Percentiles rank a stretch among this genome's conserved stretches.
These are phyloP conservation scores for Urochloa ruziziensis DNA, from an alignment of 176 grass and related monocot genomes.

Conservation along the genomic window DNA sequence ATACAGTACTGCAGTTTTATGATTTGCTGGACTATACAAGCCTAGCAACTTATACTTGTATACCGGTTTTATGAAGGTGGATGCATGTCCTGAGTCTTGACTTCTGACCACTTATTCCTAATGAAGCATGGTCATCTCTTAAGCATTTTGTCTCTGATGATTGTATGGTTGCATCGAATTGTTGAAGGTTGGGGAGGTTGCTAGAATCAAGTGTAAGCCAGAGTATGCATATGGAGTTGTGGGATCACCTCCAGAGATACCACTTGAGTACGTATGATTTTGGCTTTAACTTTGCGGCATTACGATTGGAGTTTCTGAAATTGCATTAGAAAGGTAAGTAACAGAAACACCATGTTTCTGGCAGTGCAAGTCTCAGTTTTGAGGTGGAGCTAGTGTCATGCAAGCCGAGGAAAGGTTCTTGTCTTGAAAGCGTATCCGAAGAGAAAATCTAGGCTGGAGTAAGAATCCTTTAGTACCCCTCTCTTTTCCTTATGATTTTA, in stretches of 20 bases:
- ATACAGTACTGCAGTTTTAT: not conserved
- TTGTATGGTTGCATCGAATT: not conserved
- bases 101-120: too few relatives aligned
- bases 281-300: not conserved
- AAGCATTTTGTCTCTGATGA: not conserved
- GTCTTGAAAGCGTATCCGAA: not conserved
- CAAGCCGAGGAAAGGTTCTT: constrained; percentile 34
- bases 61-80: too few relatives aligned
- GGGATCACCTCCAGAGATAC: constrained; percentile 75
- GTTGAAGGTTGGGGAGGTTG: constrained; percentile 56
- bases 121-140: too few relatives aligned
- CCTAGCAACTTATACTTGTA: not conserved
- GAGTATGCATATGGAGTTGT: constrained; percentile 69
- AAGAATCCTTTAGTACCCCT: too few relatives aligned
- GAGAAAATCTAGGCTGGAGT: too few relatives aligned
- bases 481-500: too few relatives aligned
- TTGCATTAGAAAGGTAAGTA: too few relatives aligned
- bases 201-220: constrained; percentile 62
- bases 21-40: not conserved
- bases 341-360: too few relatives aligned
- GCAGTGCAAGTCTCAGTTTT: not conserved
- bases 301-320: not conserved
- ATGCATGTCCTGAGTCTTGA: too few relatives aligned
- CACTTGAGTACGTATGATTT: constrained; percentile 38
- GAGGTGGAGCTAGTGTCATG: constrained; percentile 64